Evolutionary conservation across 331 rosid genomes (phyloP), one percentile per base, ranked within the genome.

Genomic region (Phaseolus coccineus): DNA sequence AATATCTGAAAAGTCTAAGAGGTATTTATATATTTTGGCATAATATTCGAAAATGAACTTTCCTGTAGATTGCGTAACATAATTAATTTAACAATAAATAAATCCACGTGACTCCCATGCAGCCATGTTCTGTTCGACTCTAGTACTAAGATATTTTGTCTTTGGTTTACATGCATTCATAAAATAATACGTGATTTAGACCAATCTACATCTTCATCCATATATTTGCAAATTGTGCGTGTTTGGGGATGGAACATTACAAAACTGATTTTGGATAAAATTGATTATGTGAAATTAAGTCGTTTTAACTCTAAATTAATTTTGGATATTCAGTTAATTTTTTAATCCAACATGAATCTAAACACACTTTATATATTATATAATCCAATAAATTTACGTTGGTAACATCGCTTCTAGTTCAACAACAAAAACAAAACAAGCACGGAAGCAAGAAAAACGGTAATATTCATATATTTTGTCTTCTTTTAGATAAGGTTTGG

Each of bases 41-140:
- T 27, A 53, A 73, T 73, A 22, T 46, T 65, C 13, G 8, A 78
- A 14, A 19, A 40, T 52, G 28, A 30, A 65, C 22, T 53, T 68
- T 73, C 24, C 13, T 35, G 35, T 63, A 51, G 33, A 48, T 42
- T 28, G 48, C 39, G 25, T 42, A 24, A 11, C 50, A 16, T 8
- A 47, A 59, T 13, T 25, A 30, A 13, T 64, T 63, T 28, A 28
- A 46, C 33, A 56, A 55, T 55, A 64, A 73, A 80, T 42, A 55
- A 30, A 65, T 37, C 10, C 73, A 73, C 79, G 14, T 71, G 78
- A 62, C 78, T 71, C 66, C 67, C 46, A 22, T 71, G 16, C 53
- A 14, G 2, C 27, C 62, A 37, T 39, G 16, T 6, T 55, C 37
- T 42, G 14, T 62, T n/a, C 24, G 12, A 47, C 28, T 56, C 58